phyloP scores from a whole-genome alignment of 2,329 filamentous ascomycete genomes.

The Monilinia fructigena region DNA sequence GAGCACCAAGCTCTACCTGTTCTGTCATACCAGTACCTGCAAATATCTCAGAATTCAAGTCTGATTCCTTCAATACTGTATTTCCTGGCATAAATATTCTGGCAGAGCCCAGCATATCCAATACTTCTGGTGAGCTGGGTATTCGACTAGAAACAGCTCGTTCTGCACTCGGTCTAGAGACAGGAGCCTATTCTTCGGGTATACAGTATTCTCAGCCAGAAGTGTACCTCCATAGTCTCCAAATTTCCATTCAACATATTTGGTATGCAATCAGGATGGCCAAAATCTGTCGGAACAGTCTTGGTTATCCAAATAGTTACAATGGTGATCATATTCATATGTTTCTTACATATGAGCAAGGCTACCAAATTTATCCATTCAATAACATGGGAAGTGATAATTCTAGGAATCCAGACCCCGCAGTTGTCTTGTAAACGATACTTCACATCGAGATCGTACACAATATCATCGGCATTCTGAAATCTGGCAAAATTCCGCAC shows the following conservation, averaged over 20 bases:
- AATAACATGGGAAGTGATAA: neutral
- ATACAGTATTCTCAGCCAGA: neutral
- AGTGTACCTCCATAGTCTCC: neutral
- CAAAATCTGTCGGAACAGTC: neutral
- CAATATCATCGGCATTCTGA: neutral
- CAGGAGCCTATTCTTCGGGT: neutral
- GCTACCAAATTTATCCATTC: neutral
- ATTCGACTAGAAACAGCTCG: neutral
- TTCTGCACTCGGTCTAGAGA: neutral
- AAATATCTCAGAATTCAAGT: neutral
- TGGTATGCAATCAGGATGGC: constrained; percentile 1
- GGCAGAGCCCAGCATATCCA: neutral
- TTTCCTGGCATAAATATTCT: neutral
- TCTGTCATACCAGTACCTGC: neutral
- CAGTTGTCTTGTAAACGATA: neutral
- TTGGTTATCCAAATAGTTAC: neutral
- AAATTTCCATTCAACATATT: neutral
- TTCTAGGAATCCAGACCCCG: neutral
- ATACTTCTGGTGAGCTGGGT: neutral
- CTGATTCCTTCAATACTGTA: neutral
- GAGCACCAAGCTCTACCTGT: neutral
- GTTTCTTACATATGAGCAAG: constrained; percentile 4
- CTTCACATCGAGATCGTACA: constrained; percentile 2
- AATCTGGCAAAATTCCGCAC: neutral
- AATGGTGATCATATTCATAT: neutral